phyloP scores from a whole-genome alignment of 495 filamentous ascomycete genomes.

The Trichoderma gamsii region DNA sequence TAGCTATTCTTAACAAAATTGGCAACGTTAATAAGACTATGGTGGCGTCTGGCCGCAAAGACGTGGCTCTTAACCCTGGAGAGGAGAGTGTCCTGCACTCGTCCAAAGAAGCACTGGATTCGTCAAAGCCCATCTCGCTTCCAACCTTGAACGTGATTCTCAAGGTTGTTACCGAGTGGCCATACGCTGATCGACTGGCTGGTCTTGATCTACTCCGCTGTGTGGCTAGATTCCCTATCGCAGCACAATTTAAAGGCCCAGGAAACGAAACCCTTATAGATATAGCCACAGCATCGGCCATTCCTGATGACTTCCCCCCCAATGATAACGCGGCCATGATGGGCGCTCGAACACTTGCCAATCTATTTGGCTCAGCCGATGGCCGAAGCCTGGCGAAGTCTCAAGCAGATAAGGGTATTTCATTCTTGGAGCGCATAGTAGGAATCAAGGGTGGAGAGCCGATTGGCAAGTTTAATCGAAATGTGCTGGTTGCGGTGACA shows the following conservation, averaged over 20 bases:
- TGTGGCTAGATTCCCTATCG: slow-evolving; percentile 58
- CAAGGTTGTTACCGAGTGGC: slow-evolving; percentile 69
- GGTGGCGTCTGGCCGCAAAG: slow-evolving; percentile 61
- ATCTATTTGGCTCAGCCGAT: slow-evolving; percentile 71
- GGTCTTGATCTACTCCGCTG: slow-evolving; percentile 80
- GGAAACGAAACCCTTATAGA: slow-evolving; percentile 48
- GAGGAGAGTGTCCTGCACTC: slow-evolving; percentile 54
- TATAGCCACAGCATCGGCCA: slow-evolving; percentile 40
- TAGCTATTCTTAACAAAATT: slow-evolving; percentile 67
- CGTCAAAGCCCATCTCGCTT: slow-evolving; percentile 30
- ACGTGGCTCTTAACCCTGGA: slow-evolving; percentile 63
- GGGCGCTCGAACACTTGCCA: slow-evolving; percentile 72
- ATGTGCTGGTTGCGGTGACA: slow-evolving; percentile 71
- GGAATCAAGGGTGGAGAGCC: slow-evolving; percentile 43
- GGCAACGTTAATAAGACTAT: slow-evolving; percentile 63
- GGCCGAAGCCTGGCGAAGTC: slow-evolving; percentile 58
- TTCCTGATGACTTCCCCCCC: slow-evolving; percentile 33
- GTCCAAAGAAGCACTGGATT: slow-evolving; percentile 54
- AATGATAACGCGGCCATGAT: slow-evolving; percentile 79
- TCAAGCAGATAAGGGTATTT: slow-evolving; percentile 50
- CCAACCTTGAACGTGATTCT: slow-evolving; percentile 53
- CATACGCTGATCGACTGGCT: slow-evolving; percentile 68
- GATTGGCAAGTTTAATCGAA: slow-evolving; percentile 60
- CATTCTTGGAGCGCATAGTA: slow-evolving; percentile 36
- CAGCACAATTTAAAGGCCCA: slow-evolving; percentile 46